Evolutionary conservation across 345 rosid species (phyloP), one percentile per base, ranked within the genome.

Genomic region (Pugionium dolabratum): DNA sequence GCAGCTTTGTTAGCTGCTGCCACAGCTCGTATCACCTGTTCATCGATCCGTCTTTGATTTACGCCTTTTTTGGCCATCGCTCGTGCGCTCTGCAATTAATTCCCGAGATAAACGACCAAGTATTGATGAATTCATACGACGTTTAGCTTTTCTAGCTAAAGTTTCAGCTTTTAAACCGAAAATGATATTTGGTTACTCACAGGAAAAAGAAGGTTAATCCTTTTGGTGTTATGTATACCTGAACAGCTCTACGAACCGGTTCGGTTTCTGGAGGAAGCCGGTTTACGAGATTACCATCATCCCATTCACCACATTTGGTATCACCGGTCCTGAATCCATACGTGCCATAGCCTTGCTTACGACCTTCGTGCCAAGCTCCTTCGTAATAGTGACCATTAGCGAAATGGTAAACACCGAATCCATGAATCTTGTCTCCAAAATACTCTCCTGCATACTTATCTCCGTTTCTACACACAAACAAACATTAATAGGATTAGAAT

Each of bases 281-380:
- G 51, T 64, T 78, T 40, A 75, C 72, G 9, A 90, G 90, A 52
- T 65, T 55, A 25, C 97, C 98, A 4, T 57, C 67, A 69, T 86
- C 84, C 97, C 99, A 94, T 80, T 86, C 88, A 32, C 97, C 97
- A 2, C 80, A 86, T 59, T 75, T 86, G 0, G 69, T 50, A 18
- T 85, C 95, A n/a, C 95, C 82, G 4, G 59, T 87, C 6, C 96
- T 82, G 68, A 94, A 86, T 1, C 81, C 83, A 65, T 90, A 94
- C 85, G 80, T 69, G 56, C 97, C 99, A 67, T 76, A 84, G 1
- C 99, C 99, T 79, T 94, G 99, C 58, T 83, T 90, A 65, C 82
- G 83, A 41, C 96, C 96, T 78, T 94, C 99, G 26, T 94, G 97
- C 99, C 99, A 94, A 7, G 96, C 90, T 2, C 99, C 99, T 76